Evolutionary conservation across 805 yeast genomes (phyloP), one percentile per base, ranked within the genome.

Genomic region (Candida silvicultrix): DNA sequence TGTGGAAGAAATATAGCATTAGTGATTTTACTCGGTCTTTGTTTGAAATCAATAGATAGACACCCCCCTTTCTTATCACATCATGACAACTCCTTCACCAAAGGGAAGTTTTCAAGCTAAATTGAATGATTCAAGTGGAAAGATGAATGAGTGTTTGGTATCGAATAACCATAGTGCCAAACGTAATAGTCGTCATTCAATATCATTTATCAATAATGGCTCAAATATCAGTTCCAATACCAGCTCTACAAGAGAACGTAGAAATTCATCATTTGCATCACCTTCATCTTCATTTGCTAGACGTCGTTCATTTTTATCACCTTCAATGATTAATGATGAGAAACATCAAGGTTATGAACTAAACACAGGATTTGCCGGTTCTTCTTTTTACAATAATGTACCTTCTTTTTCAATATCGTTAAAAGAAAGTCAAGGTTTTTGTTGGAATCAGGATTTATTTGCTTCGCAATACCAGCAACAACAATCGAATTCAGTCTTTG

Each of bases 391-490:
- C 11, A 6, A 43, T 3, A 44, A 45, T 38, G 10, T 50, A 28
- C 51, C 74, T 7, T 52, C 67, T 1, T 70, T 58, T 45, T 66
- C 73, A 15, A 69, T 81, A 34, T 70, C 77, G 15, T 64, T 81
- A 36, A 71, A 69, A 21, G 85, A 83, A 55, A 75, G 83, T 29
- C 90, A 85, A 57, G 94, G 94, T 3, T 85, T 84, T 55, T 63
- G 77, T 2, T 85, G 88, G 78, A 84, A 85, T 59, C 90, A 84
- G 57, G 90, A 84, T 55, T 64, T 83, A 40, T 85, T 83, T 70
- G 90, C 89, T 2, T 70, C 82, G 2, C 81, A 82, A 25, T 81
- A 79, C 59, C 86, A 82, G 55, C 90, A 82, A 56, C 90, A 84
- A 47, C 66, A 63, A 40, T 62, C 71, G 41, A 73, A 72, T 16